A percentile compares a stretch with the other conserved stretches of the same genome.
Conservation (phyloP, 805 yeast genomes). For the Candida krabiensis region DNA sequence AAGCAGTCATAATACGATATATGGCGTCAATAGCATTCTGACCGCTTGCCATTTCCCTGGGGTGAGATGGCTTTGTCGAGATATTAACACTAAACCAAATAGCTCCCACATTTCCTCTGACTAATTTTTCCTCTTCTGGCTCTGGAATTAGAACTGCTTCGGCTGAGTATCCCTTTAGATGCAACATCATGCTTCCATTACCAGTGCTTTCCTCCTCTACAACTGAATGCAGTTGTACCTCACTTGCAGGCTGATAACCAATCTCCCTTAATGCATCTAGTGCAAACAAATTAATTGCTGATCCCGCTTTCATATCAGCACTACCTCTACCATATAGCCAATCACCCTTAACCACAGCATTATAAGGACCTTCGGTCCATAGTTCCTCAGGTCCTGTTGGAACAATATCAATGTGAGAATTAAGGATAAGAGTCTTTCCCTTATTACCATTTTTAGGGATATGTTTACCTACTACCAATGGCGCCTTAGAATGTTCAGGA, state of each 20-base stretch:
- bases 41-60: not conserved
- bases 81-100: not conserved
- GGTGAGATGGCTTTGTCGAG: not conserved
- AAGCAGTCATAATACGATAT: not conserved
- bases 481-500: not conserved
- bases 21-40: not conserved
- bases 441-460: not conserved
- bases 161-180: not conserved
- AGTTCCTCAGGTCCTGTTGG: not conserved
- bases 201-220: not conserved
- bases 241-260: not conserved
- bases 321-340: not conserved
- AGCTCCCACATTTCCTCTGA: not conserved
- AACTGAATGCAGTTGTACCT: not conserved
- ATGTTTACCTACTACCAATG: not conserved
- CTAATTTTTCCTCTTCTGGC: not conserved
- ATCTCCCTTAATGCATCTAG: not conserved
- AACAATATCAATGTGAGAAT: not conserved
- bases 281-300: not conserved
- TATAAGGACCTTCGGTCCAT: not conserved
- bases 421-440: not conserved
- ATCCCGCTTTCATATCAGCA: not conserved
- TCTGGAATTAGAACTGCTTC: not conserved
- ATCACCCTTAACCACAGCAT: not conserved
- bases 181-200: not conserved